phyloP scores from a whole-genome alignment of 805 yeast genomes.

The Henningerozyma blattae region DNA sequence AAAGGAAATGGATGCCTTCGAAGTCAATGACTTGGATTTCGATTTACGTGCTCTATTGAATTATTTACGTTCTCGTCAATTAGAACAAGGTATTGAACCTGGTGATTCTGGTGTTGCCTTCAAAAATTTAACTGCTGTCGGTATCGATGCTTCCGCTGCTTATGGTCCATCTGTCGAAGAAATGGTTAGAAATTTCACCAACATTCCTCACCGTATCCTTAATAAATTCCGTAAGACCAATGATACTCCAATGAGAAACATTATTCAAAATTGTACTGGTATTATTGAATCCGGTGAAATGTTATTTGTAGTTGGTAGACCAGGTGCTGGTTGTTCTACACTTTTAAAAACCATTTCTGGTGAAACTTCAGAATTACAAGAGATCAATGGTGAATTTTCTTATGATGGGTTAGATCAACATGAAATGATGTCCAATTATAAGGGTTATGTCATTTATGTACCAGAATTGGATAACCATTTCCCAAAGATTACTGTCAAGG shows the following conservation, averaged over 20 bases:
- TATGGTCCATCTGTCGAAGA: slow-evolving; percentile 37
- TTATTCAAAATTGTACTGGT: slow-evolving; percentile 32
- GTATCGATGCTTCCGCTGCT: slow-evolving; percentile 42
- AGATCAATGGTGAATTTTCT: slow-evolving; percentile 28
- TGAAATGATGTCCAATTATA: slow-evolving; percentile 36
- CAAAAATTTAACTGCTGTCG: slow-evolving; percentile 32
- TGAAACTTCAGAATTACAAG: slow-evolving; percentile 29
- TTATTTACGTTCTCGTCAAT: slow-evolving; percentile 27
- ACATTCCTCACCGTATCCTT: slow-evolving; percentile 17
- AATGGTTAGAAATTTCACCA: slow-evolving; percentile 25
- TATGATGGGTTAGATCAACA: slow-evolving; percentile 39
- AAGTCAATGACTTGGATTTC: slow-evolving; percentile 33
- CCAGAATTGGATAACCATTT: slow-evolving; percentile 41
- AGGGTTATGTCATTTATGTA: slow-evolving; percentile 39
- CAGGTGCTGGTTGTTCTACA: slow-evolving; percentile 58
- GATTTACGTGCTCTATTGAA: slow-evolving; percentile 32
- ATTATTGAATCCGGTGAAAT: slow-evolving; percentile 38
- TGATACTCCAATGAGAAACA: slow-evolving; percentile 24
- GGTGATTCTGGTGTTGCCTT: slow-evolving; percentile 41
- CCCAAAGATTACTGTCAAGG: slow-evolving; percentile 39
- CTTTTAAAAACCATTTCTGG: slow-evolving; percentile 36
- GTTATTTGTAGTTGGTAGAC: slow-evolving; percentile 42
- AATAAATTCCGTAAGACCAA: slow-evolving; percentile 22
- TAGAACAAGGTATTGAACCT: slow-evolving; percentile 35
- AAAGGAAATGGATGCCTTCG: slow-evolving; percentile 32